A percentile compares a stretch with the other conserved stretches of the same genome.
These are phyloP conservation scores for Carex scoparia DNA, from an alignment of 176 grass and related monocot species.

Conservation along the genomic window DNA sequence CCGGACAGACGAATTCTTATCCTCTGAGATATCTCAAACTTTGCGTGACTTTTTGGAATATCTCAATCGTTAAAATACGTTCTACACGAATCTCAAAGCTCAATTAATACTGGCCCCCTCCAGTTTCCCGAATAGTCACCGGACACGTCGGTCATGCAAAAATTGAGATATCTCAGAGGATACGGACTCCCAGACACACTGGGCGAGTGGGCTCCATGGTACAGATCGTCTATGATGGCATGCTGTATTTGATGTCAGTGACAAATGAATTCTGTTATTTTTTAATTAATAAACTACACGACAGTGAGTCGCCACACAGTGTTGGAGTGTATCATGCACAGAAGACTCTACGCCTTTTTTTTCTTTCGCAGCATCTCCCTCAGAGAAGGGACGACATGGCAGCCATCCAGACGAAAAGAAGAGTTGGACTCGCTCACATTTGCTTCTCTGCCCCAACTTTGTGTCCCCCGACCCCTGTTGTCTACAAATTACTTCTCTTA, in stretches of 20 bases:
- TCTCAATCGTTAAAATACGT: too few species aligned
- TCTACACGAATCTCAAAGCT: too few species aligned
- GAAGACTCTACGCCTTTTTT: not conserved
- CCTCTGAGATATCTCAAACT: too few species aligned
- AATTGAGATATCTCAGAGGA: too few species aligned
- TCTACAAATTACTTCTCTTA: not conserved
- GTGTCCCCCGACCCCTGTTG: not conserved
- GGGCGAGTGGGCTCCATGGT: too few species aligned
- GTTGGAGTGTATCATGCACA: not conserved
- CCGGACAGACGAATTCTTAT: too few species aligned
- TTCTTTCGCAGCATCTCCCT: not conserved
- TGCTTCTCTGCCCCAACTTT: not conserved
- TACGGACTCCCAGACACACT: too few species aligned
- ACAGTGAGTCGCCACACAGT: not conserved
- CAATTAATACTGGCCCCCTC: too few species aligned
- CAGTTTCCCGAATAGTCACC: too few species aligned
- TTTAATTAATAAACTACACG: not conserved
- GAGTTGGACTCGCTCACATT: not conserved
- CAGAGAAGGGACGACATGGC: constrained; percentile 11
- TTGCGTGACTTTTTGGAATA: too few species aligned
- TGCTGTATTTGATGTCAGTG: not conserved
- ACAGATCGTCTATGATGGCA: not conserved
- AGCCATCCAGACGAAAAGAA: constrained; percentile 10
- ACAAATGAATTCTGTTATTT: not conserved
- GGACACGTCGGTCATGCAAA: too few species aligned